Percentiles rank a stretch among this genome's conserved stretches.
phyloP scores from a whole-genome alignment of 78 protist genomes.

The Tieghemostelium lacteum region DNA sequence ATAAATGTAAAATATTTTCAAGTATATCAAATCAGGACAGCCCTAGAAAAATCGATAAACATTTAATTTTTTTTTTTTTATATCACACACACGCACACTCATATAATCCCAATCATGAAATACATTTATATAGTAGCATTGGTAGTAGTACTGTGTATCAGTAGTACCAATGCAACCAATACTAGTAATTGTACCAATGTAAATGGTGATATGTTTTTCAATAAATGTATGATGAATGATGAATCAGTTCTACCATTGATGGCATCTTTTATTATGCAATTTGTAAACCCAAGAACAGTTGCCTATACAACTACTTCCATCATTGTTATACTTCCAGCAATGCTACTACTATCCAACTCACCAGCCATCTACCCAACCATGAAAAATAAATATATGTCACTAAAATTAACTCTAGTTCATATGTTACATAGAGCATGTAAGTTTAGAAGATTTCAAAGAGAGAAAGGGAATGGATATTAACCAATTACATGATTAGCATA shows the following conservation, averaged over 20 bases:
- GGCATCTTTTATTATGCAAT: conserved; percentile 72
- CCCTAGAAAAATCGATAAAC: no score
- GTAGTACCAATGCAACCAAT: no score
- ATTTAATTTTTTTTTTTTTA: no score
- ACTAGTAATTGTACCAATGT: conserved; percentile 47
- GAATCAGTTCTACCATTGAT: conserved; percentile 66
- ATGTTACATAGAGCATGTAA: conserved; percentile 64
- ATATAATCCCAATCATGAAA: no score
- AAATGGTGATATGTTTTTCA: conserved; percentile 66
- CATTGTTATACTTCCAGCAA: conserved; percentile 54
- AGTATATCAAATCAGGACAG: not conserved
- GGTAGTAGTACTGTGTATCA: not conserved
- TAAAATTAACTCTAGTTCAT: conserved; percentile 25
- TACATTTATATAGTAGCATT: not conserved
- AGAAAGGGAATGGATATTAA: no score
- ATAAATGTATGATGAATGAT: conserved; percentile 48
- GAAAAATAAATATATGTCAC: conserved; percentile 40
- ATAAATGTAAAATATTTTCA: no score
- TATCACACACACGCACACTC: no score
- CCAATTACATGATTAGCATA: conserved; percentile 18
- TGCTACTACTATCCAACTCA: conserved; percentile 26
- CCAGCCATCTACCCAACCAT: conserved; percentile 69
- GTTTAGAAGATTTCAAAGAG: not conserved
- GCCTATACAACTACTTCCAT: conserved; percentile 25
- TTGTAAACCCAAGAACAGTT: conserved; percentile 76